phyloP scores from a whole-genome alignment of 2,329 filamentous ascomycete genomes.

The Sarocladium strictum region DNA sequence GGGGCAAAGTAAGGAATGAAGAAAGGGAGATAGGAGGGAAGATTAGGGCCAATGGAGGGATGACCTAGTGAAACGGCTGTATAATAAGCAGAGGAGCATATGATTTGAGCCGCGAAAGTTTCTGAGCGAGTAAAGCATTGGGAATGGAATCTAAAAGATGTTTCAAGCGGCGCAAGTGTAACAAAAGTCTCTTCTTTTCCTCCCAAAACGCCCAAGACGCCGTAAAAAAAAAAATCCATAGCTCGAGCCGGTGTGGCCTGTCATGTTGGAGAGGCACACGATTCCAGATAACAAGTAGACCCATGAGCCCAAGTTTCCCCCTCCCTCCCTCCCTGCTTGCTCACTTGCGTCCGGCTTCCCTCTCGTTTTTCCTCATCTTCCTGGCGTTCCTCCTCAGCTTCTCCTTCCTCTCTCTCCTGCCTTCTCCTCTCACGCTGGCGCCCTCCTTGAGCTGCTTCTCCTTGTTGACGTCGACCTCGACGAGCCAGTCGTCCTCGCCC shows the following conservation, averaged over 20 bases:
- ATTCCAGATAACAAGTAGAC: neutral
- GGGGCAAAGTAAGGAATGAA: neutral
- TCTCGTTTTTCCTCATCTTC: slow-evolving; percentile 61
- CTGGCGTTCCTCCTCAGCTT: slow-evolving; percentile 65
- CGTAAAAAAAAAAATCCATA: neutral
- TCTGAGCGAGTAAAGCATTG: neutral
- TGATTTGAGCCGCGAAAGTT: neutral
- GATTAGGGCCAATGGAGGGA: neutral
- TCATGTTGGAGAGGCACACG: neutral
- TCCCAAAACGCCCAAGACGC: slow-evolving; percentile 1
- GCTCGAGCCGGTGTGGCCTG: neutral
- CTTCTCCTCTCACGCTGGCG: slow-evolving; percentile 54
- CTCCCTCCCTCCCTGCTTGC: neutral
- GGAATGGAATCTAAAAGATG: neutral
- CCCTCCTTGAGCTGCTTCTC: slow-evolving; percentile 59
- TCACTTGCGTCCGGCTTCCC: slow-evolving; percentile 25
- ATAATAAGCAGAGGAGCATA: neutral
- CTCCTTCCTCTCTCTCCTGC: slow-evolving; percentile 61
- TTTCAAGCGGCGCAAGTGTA: neutral
- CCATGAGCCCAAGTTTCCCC: no score
- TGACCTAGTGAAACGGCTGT: neutral
- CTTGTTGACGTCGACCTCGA: slow-evolving; percentile 80
- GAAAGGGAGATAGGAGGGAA: neutral
- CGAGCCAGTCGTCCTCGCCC: slow-evolving; percentile 78
- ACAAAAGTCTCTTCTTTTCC: neutral